phyloP scores from a whole-genome alignment of 2,329 filamentous ascomycete genomes.

The Fusarium metavorans region DNA sequence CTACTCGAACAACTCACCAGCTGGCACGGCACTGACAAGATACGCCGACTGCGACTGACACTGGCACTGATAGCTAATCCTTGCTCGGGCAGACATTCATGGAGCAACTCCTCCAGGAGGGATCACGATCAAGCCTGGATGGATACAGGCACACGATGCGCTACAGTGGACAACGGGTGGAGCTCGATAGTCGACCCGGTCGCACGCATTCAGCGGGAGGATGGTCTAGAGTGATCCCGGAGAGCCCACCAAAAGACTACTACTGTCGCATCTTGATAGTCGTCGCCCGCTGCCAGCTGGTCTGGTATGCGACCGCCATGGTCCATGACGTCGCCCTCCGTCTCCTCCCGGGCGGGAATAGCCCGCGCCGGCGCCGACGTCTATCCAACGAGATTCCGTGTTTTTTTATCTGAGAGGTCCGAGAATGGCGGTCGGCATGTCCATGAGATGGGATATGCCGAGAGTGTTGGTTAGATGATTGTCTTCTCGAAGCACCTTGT shows the following conservation, averaged over 20 bases:
- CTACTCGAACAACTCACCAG: not conserved
- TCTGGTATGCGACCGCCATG: not conserved
- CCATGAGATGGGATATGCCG: not conserved
- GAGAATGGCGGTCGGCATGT: constrained; percentile 4
- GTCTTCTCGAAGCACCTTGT: constrained; percentile 5
- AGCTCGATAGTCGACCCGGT: constrained; percentile 29
- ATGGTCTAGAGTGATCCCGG: constrained; percentile 2
- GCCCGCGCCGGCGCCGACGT: constrained; percentile 2
- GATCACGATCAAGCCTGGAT: constrained; percentile 33
- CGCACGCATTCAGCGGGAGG: constrained; percentile 33
- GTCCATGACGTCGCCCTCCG: constrained; percentile 5
- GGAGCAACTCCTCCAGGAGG: constrained; percentile 25
- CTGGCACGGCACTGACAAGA: not conserved
- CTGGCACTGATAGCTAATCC: not conserved
- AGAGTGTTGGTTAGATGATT: not conserved
- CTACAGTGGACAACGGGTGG: constrained; percentile 20
- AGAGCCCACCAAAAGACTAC: not conserved
- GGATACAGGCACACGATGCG: constrained; percentile 27
- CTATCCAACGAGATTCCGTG: constrained; percentile 5
- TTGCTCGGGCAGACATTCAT: constrained; percentile 12
- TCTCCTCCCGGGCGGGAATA: not conserved
- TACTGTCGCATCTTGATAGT: not conserved
- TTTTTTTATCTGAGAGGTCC: not conserved
- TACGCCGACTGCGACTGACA: not conserved
- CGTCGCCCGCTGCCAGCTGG: not conserved